Evolutionary conservation across 768 basidiomycete genomes (phyloP), one percentile per base, ranked within the genome.

Genomic region (Auricularia cornea): DNA sequence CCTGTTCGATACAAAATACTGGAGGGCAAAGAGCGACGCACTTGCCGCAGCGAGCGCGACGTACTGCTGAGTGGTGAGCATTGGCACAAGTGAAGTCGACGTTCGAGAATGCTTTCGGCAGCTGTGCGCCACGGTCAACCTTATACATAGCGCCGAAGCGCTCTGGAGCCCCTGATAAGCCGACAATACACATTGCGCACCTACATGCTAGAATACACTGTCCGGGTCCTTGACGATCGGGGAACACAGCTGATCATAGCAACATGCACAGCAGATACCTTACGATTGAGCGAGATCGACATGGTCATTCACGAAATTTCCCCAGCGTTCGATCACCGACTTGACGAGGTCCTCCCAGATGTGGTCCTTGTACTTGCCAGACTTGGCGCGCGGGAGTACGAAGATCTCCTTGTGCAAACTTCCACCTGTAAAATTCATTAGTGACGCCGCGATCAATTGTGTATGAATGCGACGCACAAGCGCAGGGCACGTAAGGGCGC

Each of bases 301-400:
- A 65, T 73, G 77, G 0, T 66, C 69, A 60, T 72, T 71, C n/a
- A 83, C 77, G 64, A 89, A 93, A 30, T 65, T 76, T 2, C 87
- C 91, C 91, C 91, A 93, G 60, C 83, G 84, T 70, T 89, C 84
- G 60, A 93, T 83, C 4, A 92, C 84, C 48, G 88, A 88, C 66
- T 83, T 84, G 41, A 93, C 88, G 32, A 92, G 79, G 14, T 73
- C 65, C 61, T 90, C 87, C 87, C 88, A 92, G 72, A 92, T 92
- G 65, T 78, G 83, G 6, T 84, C 85, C 64, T 81, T 78, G 68
- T 84, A 81, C 33, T 63, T 71, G 0, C 88, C 89, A 10, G 70
- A 72, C 41, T 71, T 75, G 60, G 84, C 80, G 52, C 85, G 81
- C 51, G 74, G 74, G 68, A 94, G 90, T 41, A 87, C 76, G 70